Evolutionary conservation across 2,329 filamentous ascomycete species (phyloP).

Genomic region (Cordyceps militaris): DNA sequence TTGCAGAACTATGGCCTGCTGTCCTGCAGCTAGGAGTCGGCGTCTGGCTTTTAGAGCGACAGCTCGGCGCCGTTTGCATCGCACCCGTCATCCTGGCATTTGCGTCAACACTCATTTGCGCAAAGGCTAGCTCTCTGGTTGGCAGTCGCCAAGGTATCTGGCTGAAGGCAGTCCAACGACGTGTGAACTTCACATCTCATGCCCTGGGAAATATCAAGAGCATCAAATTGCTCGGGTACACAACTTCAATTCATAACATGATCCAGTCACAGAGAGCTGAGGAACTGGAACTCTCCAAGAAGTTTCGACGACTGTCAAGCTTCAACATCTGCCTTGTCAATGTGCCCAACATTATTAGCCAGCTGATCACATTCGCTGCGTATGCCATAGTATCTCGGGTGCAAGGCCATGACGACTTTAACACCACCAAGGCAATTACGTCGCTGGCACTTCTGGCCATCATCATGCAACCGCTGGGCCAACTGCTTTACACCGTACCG

Average conservation of each 20-base stretch:
- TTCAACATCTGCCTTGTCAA: constrained; percentile 12
- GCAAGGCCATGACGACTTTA: constrained; percentile 6
- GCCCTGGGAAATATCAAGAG: constrained; percentile 3
- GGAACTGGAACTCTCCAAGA: constrained; percentile 10
- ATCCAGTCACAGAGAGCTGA: neutral
- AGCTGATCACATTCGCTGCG: constrained; percentile 9
- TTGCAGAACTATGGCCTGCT: constrained; percentile 2
- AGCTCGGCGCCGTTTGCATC: constrained; percentile 14
- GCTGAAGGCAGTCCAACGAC: constrained; percentile 10
- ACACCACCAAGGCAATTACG: constrained; percentile 7
- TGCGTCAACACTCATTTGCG: neutral
- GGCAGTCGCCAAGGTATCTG: constrained; percentile 2
- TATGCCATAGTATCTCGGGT: constrained; percentile 2
- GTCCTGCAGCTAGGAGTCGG: constrained; percentile 11
- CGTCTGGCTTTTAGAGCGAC: constrained; percentile 13
- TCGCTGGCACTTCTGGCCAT: constrained; percentile 4
- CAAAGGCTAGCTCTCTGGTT: neutral
- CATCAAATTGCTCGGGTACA: constrained; percentile 10
- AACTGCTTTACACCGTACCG: constrained; percentile 2
- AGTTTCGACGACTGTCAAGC: constrained; percentile 9
- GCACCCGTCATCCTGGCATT: constrained; percentile 13
- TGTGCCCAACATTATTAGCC: neutral
- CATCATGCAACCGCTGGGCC: constrained; percentile 1
- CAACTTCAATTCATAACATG: neutral
- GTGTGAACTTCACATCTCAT: constrained; percentile 13